Conservation (phyloP, 1,284 basidiomycete genomes). For the Sporisorium sorghi region DNA sequence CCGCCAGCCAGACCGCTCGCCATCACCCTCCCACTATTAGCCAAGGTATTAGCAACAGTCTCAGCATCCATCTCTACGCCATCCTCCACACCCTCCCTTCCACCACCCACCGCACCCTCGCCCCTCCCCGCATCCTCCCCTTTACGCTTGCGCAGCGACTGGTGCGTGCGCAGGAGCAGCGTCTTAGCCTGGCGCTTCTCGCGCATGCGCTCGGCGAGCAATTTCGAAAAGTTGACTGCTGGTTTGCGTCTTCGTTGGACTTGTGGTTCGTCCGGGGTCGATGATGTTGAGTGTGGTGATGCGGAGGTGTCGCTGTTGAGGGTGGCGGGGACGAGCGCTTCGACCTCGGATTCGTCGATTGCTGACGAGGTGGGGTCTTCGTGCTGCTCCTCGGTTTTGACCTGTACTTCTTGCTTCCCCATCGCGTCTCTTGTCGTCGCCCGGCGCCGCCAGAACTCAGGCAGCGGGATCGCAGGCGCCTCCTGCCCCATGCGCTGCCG, state of each 20-base stretch:
- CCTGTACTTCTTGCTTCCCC: no score
- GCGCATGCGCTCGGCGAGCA: conserved; percentile 33
- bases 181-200: conserved; percentile 32
- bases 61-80: neutral
- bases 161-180: conserved; percentile 36
- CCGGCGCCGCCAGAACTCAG: conserved; percentile 30
- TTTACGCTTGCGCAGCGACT: conserved; percentile 22
- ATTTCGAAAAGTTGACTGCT: conserved; percentile 24
- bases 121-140: neutral
- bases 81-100: neutral
- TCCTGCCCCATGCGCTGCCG: conserved; percentile 18
- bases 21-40: neutral
- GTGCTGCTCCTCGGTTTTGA: no score
- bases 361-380: neutral
- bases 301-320: neutral
- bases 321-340: neutral
- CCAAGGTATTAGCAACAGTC: neutral
- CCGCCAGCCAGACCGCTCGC: neutral
- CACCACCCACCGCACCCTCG: neutral
- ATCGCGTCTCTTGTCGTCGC: no score
- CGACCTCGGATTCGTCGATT: neutral
- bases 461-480: conserved; percentile 30
- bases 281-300: neutral
- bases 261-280: neutral
- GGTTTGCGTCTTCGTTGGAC: no score